These are phyloP conservation scores for Ilyonectria destructans DNA, from an alignment of 2,329 filamentous ascomycete genomes.

Conservation along the genomic window DNA sequence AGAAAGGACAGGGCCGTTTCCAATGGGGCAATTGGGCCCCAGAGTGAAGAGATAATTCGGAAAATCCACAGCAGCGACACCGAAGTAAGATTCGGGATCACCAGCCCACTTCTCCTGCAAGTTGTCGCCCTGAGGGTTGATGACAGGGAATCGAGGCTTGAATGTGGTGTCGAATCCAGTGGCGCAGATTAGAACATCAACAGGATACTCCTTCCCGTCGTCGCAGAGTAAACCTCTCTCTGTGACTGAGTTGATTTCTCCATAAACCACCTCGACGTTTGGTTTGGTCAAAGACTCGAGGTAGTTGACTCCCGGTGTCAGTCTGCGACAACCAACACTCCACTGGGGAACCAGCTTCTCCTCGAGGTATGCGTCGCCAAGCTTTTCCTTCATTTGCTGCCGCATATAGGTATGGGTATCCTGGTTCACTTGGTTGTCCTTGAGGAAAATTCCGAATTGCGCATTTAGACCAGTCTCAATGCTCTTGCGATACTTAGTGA, in stretches of 20 bases:
- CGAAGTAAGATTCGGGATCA: conserved; percentile 68
- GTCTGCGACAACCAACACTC: conserved; percentile 64
- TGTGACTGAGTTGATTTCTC: conserved; percentile 56
- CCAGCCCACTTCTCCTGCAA: conserved; percentile 66
- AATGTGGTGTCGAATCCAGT: conserved; percentile 72
- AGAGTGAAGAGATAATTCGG: conserved; percentile 71
- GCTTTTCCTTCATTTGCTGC: conserved; percentile 57
- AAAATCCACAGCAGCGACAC: conserved; percentile 66
- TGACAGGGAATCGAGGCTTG: conserved; percentile 66
- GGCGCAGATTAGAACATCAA: conserved; percentile 73
- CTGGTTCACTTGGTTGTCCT: conserved; percentile 57
- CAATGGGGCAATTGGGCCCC: conserved; percentile 59
- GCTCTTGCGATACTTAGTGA: conserved; percentile 60
- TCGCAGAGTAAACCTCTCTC: conserved; percentile 64
- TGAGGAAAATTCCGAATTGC: conserved; percentile 64
- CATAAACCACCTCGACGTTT: conserved; percentile 65
- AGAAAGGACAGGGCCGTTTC: conserved; percentile 57
- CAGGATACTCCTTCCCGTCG: conserved; percentile 64
- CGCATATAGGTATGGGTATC: conserved; percentile 60
- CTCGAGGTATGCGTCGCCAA: conserved; percentile 64
- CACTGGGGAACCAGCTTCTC: conserved; percentile 67
- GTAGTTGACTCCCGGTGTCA: conserved; percentile 68
- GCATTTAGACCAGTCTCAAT: conserved; percentile 64
- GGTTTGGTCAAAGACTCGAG: conserved; percentile 62
- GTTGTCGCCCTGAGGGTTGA: conserved; percentile 64